Base-by-base conservation (phyloP, 2,329 filamentous ascomycete species). In the Aspergillus novoparasiticus region DNA sequence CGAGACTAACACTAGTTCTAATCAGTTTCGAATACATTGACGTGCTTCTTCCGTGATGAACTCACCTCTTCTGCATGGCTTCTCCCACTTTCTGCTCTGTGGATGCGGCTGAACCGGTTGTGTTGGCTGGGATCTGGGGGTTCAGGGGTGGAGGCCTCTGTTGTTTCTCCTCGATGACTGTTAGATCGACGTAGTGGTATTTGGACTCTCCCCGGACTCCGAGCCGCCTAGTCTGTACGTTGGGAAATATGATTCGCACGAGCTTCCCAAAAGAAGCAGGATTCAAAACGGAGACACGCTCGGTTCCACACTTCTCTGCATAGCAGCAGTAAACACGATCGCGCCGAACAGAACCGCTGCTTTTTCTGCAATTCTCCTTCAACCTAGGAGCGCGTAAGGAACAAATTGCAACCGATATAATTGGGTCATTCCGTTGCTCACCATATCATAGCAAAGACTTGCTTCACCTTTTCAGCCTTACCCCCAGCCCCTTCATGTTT, bases 241-340 rank as follows among this genome's bases (percentile, higher is more conserved):
- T 94, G 0, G 95, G 94, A 71, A 98, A 99, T 58, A 99, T 90
- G 45, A 99, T 94, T 36, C 95, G 89, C 39, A 99, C 95, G 50
- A 99, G 87, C 79, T 99, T 99, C 61, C 95, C 95, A 79, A 99
- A 99, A 32, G 94, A 98, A 11, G 95, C 95, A 48, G 95, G 95
- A 74, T 99, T 99, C 62, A 99, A 81, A 11, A 97, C 94, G 0
- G 95, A 96, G 45, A 98, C 96, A 73, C 94, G 89, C 75, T 98
- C 94, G 6, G 90, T 96, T 50, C 92, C 94, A 78, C 95, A 99
- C 66, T 92, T 89, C 30, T 92, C 93, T 55, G 94, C 95, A 77
- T 99, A 99, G 76, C 94, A 94, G 64, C 94, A 93, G 78, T 98
- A 99, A 2, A 99, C 95, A 63, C 94, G 87, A 68, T 95, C 95